Base-by-base conservation (phyloP, 306 rosid genomes). In the Acacia melanoxylon region DNA sequence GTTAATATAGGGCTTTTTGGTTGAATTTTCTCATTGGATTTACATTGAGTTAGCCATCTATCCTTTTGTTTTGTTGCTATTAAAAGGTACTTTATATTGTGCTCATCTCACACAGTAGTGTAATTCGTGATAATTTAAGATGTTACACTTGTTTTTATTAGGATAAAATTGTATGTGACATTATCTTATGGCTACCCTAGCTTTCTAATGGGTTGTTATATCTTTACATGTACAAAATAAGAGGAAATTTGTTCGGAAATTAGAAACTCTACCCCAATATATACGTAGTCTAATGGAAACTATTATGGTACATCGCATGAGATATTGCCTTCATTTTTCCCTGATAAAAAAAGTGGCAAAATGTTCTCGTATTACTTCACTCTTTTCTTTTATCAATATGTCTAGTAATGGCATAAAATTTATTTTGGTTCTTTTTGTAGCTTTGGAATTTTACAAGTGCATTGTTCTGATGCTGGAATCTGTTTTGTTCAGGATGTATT, bases 401-500 rank as follows among this genome's bases (percentile, higher is more conserved):
- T 69, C 74, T 62, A 73, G 49, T 40, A 42, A 46, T 77, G 61
- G 67, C 71, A 77, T 56, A 72, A 77, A 59, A 8, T 77, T 72
- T 68, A 2, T 68, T 25, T 17, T 58, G 48, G 10, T 16, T 29
- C n/a, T 45, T 52, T 68, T 85, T 74, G 63, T 81, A 40, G 71
- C 76, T 75, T 76, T 72, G n/a, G 80, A 48, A 72, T 59, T 81
- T 71, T 83, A 37, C 62, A 68, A 77, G 27, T 83, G 44, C 84
- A 27, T 83, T 68, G 68, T 59, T 84, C 77, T 83, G 78, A 66
- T 74, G 81, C 77, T 74, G 82, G 74, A 69, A 25, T 84, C 85
- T 63, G 69, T 68, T 45, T 78, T 83, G 63, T 79, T 79, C 88
- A 96, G 99, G 99, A 96, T 84, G 99, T 92, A 67, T 80, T 96